Evolutionary conservation across 495 filamentous ascomycete species (phyloP), one percentile per base, ranked within the genome.

Genomic region (Annulohypoxylon nitens): DNA sequence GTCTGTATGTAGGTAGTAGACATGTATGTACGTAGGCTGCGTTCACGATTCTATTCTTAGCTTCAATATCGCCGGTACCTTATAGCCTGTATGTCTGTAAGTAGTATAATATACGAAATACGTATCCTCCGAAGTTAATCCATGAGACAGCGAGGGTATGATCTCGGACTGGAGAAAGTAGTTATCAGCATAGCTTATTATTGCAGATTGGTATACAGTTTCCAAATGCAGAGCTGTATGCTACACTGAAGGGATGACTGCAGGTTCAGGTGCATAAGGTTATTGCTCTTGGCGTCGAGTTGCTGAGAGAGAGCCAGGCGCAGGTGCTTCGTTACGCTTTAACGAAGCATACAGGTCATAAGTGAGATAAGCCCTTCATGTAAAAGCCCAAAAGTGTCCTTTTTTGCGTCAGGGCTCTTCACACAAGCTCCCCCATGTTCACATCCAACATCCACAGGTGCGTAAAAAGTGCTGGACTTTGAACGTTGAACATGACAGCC

Each of bases 201-300:
- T 45, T 18, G 53, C 33, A 59, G 45, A 41, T n/a, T 64, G 36
- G 54, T 41, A 64, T 36, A 36, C 62, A 63, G 65, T 51, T 69
- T 66, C 71, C 59, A 30, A 67, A 70, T 74, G 41, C 34, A 74
- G 67, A 67, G 61, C 37, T 18, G 14, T 61, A 67, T 70, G 63
- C 67, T 70, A 75, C 72, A 64, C 64, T 51, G 67, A 54, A 61
- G 64, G 65, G 63, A 75, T 75, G 72, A 75, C 72, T 75, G 71
- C 71, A 74, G 70, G 53, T 53, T 55, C 26, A 69, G 25, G 47
- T 74, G 53, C 59, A 61, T 37, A 69, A 16, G 47, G 59, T 67
- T 57, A 62, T 57, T 30, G 41, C 43, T 51, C 48, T 62, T 61
- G 55, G 69, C 69, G 48, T 39, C 36, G 11, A 12, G 36, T 39